Evolutionary conservation across 2,329 filamentous ascomycete genomes (phyloP), one percentile per base, ranked within the genome.

Genomic region (Bipolaris gigantea): DNA sequence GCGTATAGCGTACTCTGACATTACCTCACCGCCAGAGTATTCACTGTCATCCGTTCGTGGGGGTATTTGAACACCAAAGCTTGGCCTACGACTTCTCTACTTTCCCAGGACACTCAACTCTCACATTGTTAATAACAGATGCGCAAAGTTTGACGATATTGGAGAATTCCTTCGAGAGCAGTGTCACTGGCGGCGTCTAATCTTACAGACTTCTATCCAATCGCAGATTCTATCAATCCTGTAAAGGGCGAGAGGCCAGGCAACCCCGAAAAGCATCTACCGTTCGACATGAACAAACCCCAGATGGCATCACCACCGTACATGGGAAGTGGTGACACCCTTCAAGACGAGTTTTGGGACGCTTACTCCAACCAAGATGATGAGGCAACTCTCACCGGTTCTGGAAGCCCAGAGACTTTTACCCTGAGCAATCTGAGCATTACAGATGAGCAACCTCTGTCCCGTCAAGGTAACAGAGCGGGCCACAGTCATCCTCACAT

Each of bases 391-490:
- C 27, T 53, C 18, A 49, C 36, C 33, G 27, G 27, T 21, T 57
- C 59, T 16, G 33, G 54, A 23, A 61, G 59, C 38, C 53, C 51
- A 5, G 41, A 53, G 15, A 57, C 41, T 9, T 55, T 66, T 38
- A 41, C 57, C 13, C 57, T 67, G 16, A 49, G 43, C 1, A 48
- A 53, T 13, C 35, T 67, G 19, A 34, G 25, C 9, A 54, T 67
- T 4, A 23, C 48, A 5, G 47, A 57, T 23, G 39, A 41, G 4
- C 23, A 27, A 8, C 10, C 39, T 7, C 49, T n/a, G 8, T 11
- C 32, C 7, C 41, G 19, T n/a, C 44, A 47, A n/a, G 32, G 44
- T 21, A n/a, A 27, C 36, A 8, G 27, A 49, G 1, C 54, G 27
- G 27, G 48, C 10, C 61, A 63, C 23, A 34, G 27, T 27, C 45